These are phyloP conservation scores for Phylloporus sp. DNA, from an alignment of 768 basidiomycete species.

Conservation along the genomic window DNA sequence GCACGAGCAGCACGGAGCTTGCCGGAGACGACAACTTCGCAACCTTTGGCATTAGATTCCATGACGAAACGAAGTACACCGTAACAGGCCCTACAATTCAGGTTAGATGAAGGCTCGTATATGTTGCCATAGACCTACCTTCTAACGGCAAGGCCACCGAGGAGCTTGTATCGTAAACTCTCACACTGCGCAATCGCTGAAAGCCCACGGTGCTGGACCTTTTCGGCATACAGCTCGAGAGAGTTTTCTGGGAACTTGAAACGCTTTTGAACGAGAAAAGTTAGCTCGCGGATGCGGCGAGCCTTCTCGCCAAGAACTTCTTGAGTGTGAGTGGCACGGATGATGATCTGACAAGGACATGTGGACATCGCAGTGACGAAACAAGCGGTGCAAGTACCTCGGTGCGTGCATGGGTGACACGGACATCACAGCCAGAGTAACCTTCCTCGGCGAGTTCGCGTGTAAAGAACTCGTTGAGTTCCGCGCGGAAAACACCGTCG, in stretches of 20 bases:
- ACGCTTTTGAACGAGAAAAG: conserved; percentile 95
- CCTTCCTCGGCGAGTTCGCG: conserved; percentile 98
- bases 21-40: conserved; percentile 98
- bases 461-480: conserved; percentile 98
- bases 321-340: conserved; percentile 98
- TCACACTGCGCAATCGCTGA: conserved; percentile 99
- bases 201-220: conserved; percentile 96
- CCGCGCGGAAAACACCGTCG: conserved; percentile 98
- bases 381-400: conserved; percentile 51
- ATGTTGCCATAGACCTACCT: conserved; percentile 51
- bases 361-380: background rate
- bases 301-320: conserved; percentile 99
- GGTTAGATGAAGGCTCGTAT: background rate
- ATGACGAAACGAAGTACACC: conserved; percentile 99
- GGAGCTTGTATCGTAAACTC: conserved; percentile 96
- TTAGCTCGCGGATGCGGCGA: conserved; percentile 97
- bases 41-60: conserved; percentile 99
- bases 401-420: conserved; percentile 97
- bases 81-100: conserved; percentile 75
- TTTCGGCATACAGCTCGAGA: conserved; percentile 98
- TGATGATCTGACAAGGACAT: conserved; percentile 71
- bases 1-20: conserved; percentile 99
- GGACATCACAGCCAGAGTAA: conserved; percentile 99
- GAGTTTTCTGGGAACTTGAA: conserved; percentile 99
- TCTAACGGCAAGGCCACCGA: conserved; percentile 98